phyloP scores from a whole-genome alignment of 2,329 filamentous ascomycete genomes.

The Berkeleyomyces rouxiae region DNA sequence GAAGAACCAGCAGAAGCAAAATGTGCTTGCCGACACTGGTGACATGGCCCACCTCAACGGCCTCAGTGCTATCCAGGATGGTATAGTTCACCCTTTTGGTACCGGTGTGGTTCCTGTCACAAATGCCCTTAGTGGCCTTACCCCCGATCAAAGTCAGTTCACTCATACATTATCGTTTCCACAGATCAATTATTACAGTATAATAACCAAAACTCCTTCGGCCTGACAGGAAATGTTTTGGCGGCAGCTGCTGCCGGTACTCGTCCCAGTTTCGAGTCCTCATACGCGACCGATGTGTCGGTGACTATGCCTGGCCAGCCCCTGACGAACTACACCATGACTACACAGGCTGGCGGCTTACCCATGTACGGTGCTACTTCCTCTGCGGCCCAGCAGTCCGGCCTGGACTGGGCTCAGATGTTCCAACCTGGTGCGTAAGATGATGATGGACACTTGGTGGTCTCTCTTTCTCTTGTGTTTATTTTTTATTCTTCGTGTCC shows the following conservation, averaged over 20 bases:
- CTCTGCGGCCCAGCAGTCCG: slow-evolving; percentile 42
- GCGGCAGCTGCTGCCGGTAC: slow-evolving; percentile 29
- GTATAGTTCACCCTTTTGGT: slow-evolving; percentile 40
- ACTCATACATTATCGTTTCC: not conserved
- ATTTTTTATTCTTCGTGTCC: slow-evolving; percentile 10
- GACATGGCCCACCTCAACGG: slow-evolving; percentile 43
- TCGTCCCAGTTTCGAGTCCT: slow-evolving; percentile 30
- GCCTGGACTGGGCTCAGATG: slow-evolving; percentile 64
- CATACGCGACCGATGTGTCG: slow-evolving; percentile 40
- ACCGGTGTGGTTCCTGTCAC: slow-evolving; percentile 35
- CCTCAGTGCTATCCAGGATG: slow-evolving; percentile 39
- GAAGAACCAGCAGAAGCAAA: slow-evolving; percentile 48
- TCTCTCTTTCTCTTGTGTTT: slow-evolving; percentile 17
- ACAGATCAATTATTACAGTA: slow-evolving; percentile 4
- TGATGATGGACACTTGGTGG: slow-evolving; percentile 18
- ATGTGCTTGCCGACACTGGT: slow-evolving; percentile 34
- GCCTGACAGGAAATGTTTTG: slow-evolving; percentile 29
- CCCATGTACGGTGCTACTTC: slow-evolving; percentile 44
- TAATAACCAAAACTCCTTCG: slow-evolving; percentile 2
- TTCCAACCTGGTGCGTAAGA: slow-evolving; percentile 54
- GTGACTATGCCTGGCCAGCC: slow-evolving; percentile 49
- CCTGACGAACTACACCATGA: slow-evolving; percentile 47
- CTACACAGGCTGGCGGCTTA: slow-evolving; percentile 38
- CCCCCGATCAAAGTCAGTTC: slow-evolving; percentile 44
- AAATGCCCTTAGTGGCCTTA: slow-evolving; percentile 43